Evolutionary conservation across 805 yeast genomes (phyloP), one percentile per base, ranked within the genome.

Genomic region (Nakazawaea molendinolei): DNA sequence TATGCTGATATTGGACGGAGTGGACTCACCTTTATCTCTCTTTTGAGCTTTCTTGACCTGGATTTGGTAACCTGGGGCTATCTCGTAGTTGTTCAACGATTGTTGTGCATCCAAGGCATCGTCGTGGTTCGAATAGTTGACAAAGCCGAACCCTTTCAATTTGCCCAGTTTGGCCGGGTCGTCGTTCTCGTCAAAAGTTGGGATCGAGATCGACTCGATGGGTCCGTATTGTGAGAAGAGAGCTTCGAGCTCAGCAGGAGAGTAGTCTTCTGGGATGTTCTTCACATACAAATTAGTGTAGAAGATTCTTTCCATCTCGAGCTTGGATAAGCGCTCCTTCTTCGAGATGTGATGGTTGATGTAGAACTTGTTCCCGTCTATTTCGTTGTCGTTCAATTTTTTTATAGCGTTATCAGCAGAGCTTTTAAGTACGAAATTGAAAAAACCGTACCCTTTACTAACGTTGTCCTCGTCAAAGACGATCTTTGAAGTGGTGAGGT

Each of bases 311-410:
- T 61, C 63, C 27, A 60, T 53, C 43, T 65, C 70, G 33, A 69
- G 56, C 38, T 69, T 69, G 31, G 65, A 56, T 33, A 70, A 60
- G 36, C 87, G 60, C 49, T 79, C 86, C 40, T 70, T 68, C 45
- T 76, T 74, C 32, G 81, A 78, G 31, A 79, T 68, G 52, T 81
- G 86, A 49, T 67, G 76, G 47, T 79, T 77, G 33, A 80, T 68
- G 46, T 71, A 75, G 23, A 73, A 51, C 16, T 61, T 57, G 38
- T 60, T 51, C 27, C 53, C 58, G n/a, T 32, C 28, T 8, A 53
- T 38, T 20, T 38, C 49, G 5, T 30, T 27, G 28, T 57, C 58
- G 38, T 55, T 53, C 17, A 58, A 45, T n/a, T 45, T 42, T 15
- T 67, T 58, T 25, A 82, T 77, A 26, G 90, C 86, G 16, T 56